Percentiles rank a stretch among this genome's conserved stretches.
phyloP scores from a whole-genome alignment of 306 rosid genomes.

The Inga oerstediana region DNA sequence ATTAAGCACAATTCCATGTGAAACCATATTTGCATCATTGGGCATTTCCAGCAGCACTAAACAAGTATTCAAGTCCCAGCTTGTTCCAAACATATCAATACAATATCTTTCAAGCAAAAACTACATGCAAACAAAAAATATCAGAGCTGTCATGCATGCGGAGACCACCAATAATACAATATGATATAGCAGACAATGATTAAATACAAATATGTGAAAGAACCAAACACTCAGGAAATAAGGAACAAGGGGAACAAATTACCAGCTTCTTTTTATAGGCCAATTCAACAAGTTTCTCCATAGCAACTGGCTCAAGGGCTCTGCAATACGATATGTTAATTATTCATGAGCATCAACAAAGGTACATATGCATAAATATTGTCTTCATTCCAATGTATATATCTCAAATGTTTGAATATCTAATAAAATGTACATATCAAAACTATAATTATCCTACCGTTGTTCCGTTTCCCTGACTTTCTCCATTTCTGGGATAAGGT shows the following conservation, averaged over 20 bases:
- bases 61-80: neutral
- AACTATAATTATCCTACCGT: constrained; percentile 50
- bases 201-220: constrained; percentile 14
- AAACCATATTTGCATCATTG: neutral
- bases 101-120: neutral
- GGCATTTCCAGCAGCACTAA: neutral
- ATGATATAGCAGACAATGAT: neutral
- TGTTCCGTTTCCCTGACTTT: constrained; percentile 59
- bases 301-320: constrained; percentile 74
- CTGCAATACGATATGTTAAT: constrained; percentile 50
- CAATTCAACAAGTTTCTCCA: constrained; percentile 77
- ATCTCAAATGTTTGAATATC: constrained; percentile 19
- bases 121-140: neutral
- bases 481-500: constrained; percentile 57
- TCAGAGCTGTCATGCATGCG: neutral
- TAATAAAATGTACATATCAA: constrained; percentile 7
- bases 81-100: neutral
- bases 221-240: constrained; percentile 8
- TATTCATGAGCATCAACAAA: constrained; percentile 29
- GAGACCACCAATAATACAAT: neutral
- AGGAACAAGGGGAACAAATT: constrained; percentile 19
- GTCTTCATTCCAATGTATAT: constrained; percentile 11
- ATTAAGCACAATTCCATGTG: neutral
- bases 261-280: constrained; percentile 89
- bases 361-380: constrained; percentile 3